phyloP scores from a whole-genome alignment of 1,284 basidiomycete genomes.

The Cystobasidium slooffiae region DNA sequence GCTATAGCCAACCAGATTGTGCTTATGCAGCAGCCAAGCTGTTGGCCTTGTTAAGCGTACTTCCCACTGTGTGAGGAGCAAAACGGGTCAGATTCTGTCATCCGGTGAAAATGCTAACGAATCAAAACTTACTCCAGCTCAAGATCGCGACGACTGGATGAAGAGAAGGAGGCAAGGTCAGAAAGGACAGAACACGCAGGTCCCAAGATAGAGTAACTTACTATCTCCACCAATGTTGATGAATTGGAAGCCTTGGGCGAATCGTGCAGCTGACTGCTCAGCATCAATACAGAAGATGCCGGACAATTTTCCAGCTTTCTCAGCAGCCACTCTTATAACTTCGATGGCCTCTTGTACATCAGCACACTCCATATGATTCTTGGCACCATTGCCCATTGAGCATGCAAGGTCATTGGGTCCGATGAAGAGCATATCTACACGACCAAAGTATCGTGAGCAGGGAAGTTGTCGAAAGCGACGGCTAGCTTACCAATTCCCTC shows the following conservation, averaged over 20 bases:
- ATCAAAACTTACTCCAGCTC: constrained; percentile 14
- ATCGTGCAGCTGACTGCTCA: constrained; percentile 37
- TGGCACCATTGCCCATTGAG: constrained; percentile 52
- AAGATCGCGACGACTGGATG: constrained; percentile 20
- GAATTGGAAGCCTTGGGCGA: constrained; percentile 41
- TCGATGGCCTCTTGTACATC: constrained; percentile 52
- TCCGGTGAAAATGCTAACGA: too few species aligned
- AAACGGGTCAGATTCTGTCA: not conserved
- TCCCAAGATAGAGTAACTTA: not conserved
- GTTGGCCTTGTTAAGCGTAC: constrained; percentile 10
- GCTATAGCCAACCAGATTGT: too few species aligned
- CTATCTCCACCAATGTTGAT: constrained; percentile 37
- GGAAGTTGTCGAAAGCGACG: too few species aligned
- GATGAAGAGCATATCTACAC: constrained; percentile 52
- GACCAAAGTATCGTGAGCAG: not conserved
- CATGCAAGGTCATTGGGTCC: constrained; percentile 56
- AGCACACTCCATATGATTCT: constrained; percentile 50
- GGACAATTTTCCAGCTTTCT: constrained; percentile 53
- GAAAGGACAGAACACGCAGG: not conserved
- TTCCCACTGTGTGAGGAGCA: not conserved
- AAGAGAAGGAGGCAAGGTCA: not conserved
- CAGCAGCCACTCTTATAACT: constrained; percentile 51
- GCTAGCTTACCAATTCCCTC: constrained; percentile 52
- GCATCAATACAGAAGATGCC: constrained; percentile 51
- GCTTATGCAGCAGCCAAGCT: constrained; percentile 1